A percentile compares a stretch with the other conserved stretches of the same genome.
Conservation (phyloP, 495 filamentous ascomycete genomes). For the Daldinia grandis region DNA sequence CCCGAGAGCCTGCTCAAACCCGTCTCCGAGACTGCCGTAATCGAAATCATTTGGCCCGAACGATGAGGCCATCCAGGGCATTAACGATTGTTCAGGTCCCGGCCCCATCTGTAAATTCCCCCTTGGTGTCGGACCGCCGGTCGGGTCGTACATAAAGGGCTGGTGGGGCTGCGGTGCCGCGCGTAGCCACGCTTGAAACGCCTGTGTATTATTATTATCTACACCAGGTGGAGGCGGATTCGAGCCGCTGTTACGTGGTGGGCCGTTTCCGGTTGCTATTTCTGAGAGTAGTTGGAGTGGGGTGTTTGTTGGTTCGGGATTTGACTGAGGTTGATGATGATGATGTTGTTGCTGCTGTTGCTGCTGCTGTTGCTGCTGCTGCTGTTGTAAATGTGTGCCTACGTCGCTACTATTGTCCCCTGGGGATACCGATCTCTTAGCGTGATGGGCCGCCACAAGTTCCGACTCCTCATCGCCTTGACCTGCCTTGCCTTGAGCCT, state of each 20-base stretch:
- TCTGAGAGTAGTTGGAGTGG: constrained; percentile 74
- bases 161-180: constrained; percentile 24
- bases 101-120: background rate
- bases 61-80: constrained; percentile 46
- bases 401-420: constrained; percentile 22
- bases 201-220: constrained; percentile 9
- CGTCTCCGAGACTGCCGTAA: constrained; percentile 51
- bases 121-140: background rate
- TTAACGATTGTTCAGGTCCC: constrained; percentile 18
- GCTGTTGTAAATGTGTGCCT: constrained; percentile 27
- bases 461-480: constrained; percentile 19
- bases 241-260: constrained; percentile 31
- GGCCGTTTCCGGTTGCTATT: constrained; percentile 68
- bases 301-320: constrained; percentile 53
- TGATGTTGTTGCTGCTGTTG: constrained; percentile 37
- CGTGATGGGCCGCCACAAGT: constrained; percentile 1
- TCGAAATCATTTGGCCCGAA: constrained; percentile 49
- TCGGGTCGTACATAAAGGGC: constrained; percentile 45
- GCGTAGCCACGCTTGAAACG: constrained; percentile 21
- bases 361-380: constrained; percentile 34
- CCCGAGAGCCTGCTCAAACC: constrained; percentile 61
- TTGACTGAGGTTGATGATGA: constrained; percentile 36
- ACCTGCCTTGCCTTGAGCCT: constrained; percentile 17
- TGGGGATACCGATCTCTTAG: background rate
- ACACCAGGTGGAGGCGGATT: constrained; percentile 13